Base-by-base conservation (phyloP, 2,329 filamentous ascomycete species). In the Talaromyces sp. region DNA sequence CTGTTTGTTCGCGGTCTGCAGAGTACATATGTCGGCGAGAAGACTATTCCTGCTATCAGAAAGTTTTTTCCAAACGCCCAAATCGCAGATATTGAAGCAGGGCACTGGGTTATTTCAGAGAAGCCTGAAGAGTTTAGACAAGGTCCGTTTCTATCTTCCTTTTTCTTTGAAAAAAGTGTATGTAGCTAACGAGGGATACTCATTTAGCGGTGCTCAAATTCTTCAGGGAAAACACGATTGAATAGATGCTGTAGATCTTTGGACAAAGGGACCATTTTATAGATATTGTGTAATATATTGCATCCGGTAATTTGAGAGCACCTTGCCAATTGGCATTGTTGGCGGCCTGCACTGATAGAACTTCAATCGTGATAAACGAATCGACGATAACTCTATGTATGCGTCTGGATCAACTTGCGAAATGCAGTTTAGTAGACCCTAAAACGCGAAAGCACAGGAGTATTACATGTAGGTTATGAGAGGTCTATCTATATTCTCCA, bases 1-100 rank as follows among this genome's bases (percentile, higher is more conserved):
- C 80, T 98, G 27, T 92, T 98, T 67, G 83, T 98, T 6, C 68
- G 77, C 12, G 77, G 77, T 5, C 78, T 75, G 0, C 74, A 68
- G 58, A 78, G 75, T 42, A 68, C 64, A 31, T 79, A 79, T 66
- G 74, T 79, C 8, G 69, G 70, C 14, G 74, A 78, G 54, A 72
- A 76, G n/a, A 70, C 70, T 1, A 60, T 79, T 56, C 75, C 77
- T 0, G 69, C 71, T 0, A 76, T 78, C 51, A 78, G 75, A 59
- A 69, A 66, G 36, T 79, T 79, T 64, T 79, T 79, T 59, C 77
- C 77, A 1, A 70, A 71, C 34, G 75, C 77, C 8, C 65, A 75
- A 60, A 68, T 79, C 34, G 70, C 72, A 5, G 75, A 78, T 60
- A 71, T 77, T 7, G 76, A 78, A 56, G 75, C 74, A 30, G 77